Conservation (phyloP, 768 basidiomycete species). For the Gelatoporia subvermispora region DNA sequence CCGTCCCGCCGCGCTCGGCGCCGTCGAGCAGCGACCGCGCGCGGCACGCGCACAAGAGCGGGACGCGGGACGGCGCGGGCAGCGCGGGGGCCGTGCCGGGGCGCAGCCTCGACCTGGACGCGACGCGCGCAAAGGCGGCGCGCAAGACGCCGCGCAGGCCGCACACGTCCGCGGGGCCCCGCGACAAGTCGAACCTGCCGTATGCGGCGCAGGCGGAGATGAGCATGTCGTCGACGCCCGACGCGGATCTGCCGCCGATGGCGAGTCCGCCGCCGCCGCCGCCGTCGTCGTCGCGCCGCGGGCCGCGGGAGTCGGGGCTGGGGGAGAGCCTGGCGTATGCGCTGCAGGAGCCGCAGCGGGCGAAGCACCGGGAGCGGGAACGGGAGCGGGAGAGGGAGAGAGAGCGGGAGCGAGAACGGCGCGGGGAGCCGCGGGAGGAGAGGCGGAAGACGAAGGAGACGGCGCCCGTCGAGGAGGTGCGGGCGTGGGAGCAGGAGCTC, state of each 20-base stretch:
- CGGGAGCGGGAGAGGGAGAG: constrained; percentile 9
- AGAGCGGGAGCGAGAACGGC: constrained; percentile 27
- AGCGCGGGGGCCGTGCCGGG: neutral
- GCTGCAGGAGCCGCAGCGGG: constrained; percentile 7
- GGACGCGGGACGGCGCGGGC: constrained; percentile 1
- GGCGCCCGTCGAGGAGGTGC: constrained; percentile 32
- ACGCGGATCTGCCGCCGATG: neutral
- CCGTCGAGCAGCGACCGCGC: too few species aligned
- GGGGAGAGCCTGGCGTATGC: constrained; percentile 7
- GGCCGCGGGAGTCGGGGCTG: constrained; percentile 6
- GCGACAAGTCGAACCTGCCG: constrained; percentile 42
- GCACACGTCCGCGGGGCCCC: constrained; percentile 71
- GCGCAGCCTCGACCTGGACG: constrained; percentile 12
- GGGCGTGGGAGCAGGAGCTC: constrained; percentile 78
- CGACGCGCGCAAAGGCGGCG: constrained; percentile 23
- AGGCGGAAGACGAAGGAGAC: constrained; percentile 24
- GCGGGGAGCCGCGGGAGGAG: constrained; percentile 20
- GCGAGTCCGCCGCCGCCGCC: neutral
- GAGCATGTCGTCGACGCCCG: constrained; percentile 10
- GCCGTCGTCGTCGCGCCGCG: neutral
- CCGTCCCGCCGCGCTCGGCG: too few species aligned
- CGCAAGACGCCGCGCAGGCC: constrained; percentile 42
- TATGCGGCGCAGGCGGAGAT: constrained; percentile 10
- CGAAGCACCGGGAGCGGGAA: constrained; percentile 7
- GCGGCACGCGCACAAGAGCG: neutral